Evolutionary conservation across 2,329 filamentous ascomycete genomes (phyloP).

Genomic region (Diaporthe helianthi): DNA sequence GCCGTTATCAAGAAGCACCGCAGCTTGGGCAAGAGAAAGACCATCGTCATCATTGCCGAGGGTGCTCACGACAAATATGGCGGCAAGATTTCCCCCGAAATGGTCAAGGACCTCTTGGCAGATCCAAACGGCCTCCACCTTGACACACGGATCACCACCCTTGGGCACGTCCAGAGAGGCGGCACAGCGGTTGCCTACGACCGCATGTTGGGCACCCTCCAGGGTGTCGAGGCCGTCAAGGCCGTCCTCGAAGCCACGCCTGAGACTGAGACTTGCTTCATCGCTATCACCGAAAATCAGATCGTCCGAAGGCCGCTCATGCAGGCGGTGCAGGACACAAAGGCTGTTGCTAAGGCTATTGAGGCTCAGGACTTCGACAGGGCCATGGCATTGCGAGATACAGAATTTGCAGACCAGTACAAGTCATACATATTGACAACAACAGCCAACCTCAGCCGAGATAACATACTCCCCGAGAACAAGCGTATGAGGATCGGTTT

Average conservation of each 20-base stretch:
- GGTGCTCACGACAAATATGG: constrained; percentile 87
- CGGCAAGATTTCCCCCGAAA: constrained; percentile 79
- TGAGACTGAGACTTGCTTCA: constrained; percentile 90
- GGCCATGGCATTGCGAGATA: constrained; percentile 88
- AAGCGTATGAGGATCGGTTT: constrained; percentile 94
- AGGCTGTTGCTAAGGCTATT: constrained; percentile 83
- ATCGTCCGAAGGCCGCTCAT: constrained; percentile 90
- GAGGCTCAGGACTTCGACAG: constrained; percentile 83
- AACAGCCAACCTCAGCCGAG: constrained; percentile 73
- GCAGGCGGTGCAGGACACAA: constrained; percentile 85
- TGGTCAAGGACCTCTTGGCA: constrained; percentile 89
- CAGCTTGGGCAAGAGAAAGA: constrained; percentile 89
- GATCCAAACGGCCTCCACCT: constrained; percentile 77
- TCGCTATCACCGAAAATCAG: constrained; percentile 97
- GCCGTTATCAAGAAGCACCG: constrained; percentile 82
- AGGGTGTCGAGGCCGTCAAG: constrained; percentile 93
- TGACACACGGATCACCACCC: constrained; percentile 92
- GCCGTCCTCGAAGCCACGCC: constrained; percentile 90
- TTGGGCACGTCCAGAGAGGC: constrained; percentile 97
- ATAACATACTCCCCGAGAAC: constrained; percentile 70
- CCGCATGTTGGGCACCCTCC: constrained; percentile 88
- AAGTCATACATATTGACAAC: constrained; percentile 91
- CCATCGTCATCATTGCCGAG: constrained; percentile 97
- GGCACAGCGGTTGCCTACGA: constrained; percentile 93
- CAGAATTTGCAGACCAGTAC: constrained; percentile 94